A percentile compares a stretch with the other conserved stretches of the same genome.
These are phyloP conservation scores for Gossypium raimondii DNA, from an alignment of 345 rosid genomes.

Conservation along the genomic window DNA sequence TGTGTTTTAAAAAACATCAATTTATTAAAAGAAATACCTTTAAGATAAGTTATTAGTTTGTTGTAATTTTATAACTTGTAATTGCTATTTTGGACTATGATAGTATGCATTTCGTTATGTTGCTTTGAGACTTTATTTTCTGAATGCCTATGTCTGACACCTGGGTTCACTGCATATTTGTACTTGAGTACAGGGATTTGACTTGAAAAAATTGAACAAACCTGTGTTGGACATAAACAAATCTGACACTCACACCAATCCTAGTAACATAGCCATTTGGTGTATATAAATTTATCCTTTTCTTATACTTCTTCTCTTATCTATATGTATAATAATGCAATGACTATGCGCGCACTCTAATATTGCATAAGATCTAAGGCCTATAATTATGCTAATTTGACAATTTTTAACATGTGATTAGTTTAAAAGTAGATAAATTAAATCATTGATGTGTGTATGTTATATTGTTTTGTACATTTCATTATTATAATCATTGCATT, in stretches of 20 bases:
- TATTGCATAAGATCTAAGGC: too few relatives aligned
- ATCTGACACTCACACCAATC: not conserved
- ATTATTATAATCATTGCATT: too few relatives aligned
- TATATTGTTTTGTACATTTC: too few relatives aligned
- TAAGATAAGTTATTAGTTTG: not conserved
- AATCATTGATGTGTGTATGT: too few relatives aligned
- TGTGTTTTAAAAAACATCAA: too few relatives aligned
- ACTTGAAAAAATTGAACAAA: not conserved
- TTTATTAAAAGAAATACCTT: too few relatives aligned
- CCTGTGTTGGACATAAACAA: not conserved
- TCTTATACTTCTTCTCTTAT: not conserved
- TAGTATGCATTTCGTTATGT: not conserved
- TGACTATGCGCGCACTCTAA: conserved; percentile 23
- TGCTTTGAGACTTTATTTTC: not conserved
- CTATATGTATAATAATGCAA: not conserved
- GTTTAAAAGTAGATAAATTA: too few relatives aligned
- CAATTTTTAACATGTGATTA: too few relatives aligned
- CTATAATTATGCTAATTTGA: too few relatives aligned
- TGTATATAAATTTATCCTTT: too few relatives aligned
- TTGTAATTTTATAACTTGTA: not conserved
- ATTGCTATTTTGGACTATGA: not conserved
- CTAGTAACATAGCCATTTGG: not conserved
- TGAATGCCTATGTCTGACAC: too few relatives aligned
- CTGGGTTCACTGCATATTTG: too few relatives aligned
- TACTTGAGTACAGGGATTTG: not conserved